phyloP scores from a whole-genome alignment of 495 filamentous ascomycete genomes.

The Copromyces sp. region DNA sequence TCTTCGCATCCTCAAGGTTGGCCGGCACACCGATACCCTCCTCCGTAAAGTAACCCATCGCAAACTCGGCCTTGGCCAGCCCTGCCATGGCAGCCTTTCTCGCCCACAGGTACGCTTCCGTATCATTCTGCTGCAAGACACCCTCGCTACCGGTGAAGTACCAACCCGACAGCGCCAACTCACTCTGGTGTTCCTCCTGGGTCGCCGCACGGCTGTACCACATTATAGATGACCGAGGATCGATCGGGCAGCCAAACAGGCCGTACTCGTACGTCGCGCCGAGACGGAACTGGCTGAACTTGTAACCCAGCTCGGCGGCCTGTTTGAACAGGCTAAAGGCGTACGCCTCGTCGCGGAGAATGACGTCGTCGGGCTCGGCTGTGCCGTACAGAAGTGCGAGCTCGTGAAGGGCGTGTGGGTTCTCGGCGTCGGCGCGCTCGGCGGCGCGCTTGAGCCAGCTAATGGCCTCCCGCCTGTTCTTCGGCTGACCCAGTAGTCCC shows the following conservation, averaged over 20 bases:
- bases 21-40: conserved; percentile 82
- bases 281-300: conserved; percentile 85
- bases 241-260: conserved; percentile 66
- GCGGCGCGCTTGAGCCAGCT: conserved; percentile 89
- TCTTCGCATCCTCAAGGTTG: conserved; percentile 87
- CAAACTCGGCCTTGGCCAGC: conserved; percentile 87
- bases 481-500: conserved; percentile 83
- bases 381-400: conserved; percentile 77
- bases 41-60: conserved; percentile 96
- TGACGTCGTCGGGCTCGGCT: conserved; percentile 53
- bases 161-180: conserved; percentile 89
- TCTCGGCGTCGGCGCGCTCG: conserved; percentile 76
- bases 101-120: conserved; percentile 95
- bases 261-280: conserved; percentile 88
- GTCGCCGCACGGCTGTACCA: conserved; percentile 91
- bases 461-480: conserved; percentile 73
- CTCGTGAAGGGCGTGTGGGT: conserved; percentile 93
- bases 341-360: conserved; percentile 71
- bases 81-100: conserved; percentile 80
- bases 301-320: conserved; percentile 86
- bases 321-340: conserved; percentile 70
- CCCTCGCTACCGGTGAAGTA: conserved; percentile 88
- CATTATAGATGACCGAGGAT: conserved; percentile 71
- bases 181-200: conserved; percentile 90
- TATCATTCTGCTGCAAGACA: conserved; percentile 83